Evolutionary conservation across 352 stramenopile species (phyloP), one percentile per base, ranked within the genome.

Genomic region (Phytophthora chlamydospora): DNA sequence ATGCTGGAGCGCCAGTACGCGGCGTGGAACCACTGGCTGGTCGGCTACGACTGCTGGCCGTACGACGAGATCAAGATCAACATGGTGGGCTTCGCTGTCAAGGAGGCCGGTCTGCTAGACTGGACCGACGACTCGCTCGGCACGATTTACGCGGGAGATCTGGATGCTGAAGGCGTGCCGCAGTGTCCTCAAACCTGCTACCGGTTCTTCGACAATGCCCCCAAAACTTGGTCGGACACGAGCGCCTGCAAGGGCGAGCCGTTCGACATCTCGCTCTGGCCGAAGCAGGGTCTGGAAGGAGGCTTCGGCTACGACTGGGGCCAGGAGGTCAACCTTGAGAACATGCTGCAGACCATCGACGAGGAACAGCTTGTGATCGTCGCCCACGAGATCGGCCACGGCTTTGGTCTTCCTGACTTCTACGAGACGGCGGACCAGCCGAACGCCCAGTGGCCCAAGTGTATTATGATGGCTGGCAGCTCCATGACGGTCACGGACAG

Each of bases 211-310:
- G 63, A 72, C 45, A 68, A 71, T 13, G 73, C 39, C 10, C 52
- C 31, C 8, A 58, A 34, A 13, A 35, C 35, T 14, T 68, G 59
- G 40, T 17, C 48, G 1, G 70, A 78, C 42, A 76, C 58, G 9
- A 76, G 58, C 14, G 38, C 29, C 4, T 76, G 66, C 41, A 65
- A 66, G 2, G 71, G 66, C 6, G 58, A 69, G 24, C 58, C 66
- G 6, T 78, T 78, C 50, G 71, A 76, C 44, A 45, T 78, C 5
- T 76, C 71, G 4, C 40, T 78, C n/a, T 76, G 71, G 71, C 66
- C 62, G 7, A 78, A 65, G 39, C 19, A 67, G 16, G 66, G 55
- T 11, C 27, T 71, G 3, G 62, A 49, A 16, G 66, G 71, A 24
- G 71, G 66, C 14, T 58, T 64, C 3, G 66, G 44, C 17, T 54